Evolutionary conservation across 2,329 filamentous ascomycete species (phyloP), one percentile per base, ranked within the genome.

Genomic region (Laburnicola sp.): DNA sequence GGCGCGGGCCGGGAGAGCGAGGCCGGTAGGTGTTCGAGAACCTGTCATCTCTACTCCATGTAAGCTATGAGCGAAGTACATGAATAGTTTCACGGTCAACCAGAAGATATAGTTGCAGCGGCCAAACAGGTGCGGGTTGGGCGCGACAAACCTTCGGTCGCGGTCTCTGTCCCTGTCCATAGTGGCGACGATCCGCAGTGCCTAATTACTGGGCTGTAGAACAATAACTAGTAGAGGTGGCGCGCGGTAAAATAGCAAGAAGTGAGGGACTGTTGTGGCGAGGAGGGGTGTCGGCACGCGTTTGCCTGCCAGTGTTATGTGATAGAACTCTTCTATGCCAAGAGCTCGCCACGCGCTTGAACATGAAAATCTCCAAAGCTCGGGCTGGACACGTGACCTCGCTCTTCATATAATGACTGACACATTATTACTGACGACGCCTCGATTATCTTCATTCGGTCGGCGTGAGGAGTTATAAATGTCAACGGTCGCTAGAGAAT

Each of bases 141-240:
- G 56, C 56, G 54, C 48, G 52, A 73, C 74, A 66, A 67, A 77
- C 75, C 75, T 76, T 64, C 75, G 64, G 38, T 75, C 73, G 47
- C 73, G 69, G 53, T 74, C 74, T 56, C 72, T 66, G 53, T 76
- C 74, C 49, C 69, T 62, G 42, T 72, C 68, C 70, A 73, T 72
- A 37, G 41, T 53, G 53, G 58, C 38, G 45, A 48, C 44, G 28
- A 40, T 31, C 27, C 38, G 46, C 30, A 28, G 26, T 45, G 26
- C 11, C 26, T 43, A 16, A 37, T 22, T 32, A 28, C 21, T 43
- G 27, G 25, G 25, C 3, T 23, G n/a, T 34, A 35, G 38, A 45
- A 32, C 8, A 41, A 51, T 53, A 49, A 25, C 21, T 28, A 45
- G 48, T 40, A 26, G 8, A 31, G 31, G 46, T 48, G 16, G 31